phyloP scores from a whole-genome alignment of 192 early-diverging fungal genomes.

The Umbelopsis ramanniana region DNA sequence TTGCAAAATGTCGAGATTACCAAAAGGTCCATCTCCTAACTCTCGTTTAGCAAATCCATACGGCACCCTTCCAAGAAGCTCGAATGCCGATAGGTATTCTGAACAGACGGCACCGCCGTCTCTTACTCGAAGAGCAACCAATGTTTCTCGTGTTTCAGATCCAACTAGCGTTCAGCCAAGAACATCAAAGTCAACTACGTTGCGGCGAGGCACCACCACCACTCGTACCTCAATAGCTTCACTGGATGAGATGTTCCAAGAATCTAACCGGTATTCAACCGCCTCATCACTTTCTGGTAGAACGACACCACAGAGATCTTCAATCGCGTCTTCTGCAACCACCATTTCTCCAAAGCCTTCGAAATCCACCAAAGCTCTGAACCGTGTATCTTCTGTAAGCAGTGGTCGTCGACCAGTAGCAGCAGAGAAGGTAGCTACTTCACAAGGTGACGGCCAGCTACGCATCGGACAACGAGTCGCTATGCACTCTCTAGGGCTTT shows the following conservation, averaged over 20 bases:
- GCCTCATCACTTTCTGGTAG: slow-evolving; percentile 5
- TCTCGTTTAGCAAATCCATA: slow-evolving; percentile 8
- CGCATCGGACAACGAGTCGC: slow-evolving; percentile 63
- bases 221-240: background rate
- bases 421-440: background rate
- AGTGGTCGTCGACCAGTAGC: background rate
- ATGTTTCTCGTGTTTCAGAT: slow-evolving; percentile 12
- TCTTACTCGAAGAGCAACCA: background rate
- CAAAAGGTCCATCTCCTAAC: slow-evolving; percentile 14
- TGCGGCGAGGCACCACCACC: background rate
- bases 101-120: background rate
- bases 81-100: background rate
- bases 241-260: slow-evolving; percentile 13
- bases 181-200: slow-evolving; percentile 3
- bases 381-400: slow-evolving; percentile 4
- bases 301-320: slow-evolving; percentile 11
- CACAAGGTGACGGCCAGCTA: background rate
- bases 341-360: slow-evolving; percentile 19
- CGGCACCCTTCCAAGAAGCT: slow-evolving; percentile 5
- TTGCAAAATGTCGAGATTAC: slow-evolving; percentile 23
- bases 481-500: slow-evolving; percentile 60
- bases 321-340: slow-evolving; percentile 1
- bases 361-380: slow-evolving; percentile 7
- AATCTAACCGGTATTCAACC: background rate
- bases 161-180: slow-evolving; percentile 6